A percentile compares a stretch with the other conserved stretches of the same genome.
phyloP scores from a whole-genome alignment of 805 yeast species.

The Candida qinlingensis region DNA sequence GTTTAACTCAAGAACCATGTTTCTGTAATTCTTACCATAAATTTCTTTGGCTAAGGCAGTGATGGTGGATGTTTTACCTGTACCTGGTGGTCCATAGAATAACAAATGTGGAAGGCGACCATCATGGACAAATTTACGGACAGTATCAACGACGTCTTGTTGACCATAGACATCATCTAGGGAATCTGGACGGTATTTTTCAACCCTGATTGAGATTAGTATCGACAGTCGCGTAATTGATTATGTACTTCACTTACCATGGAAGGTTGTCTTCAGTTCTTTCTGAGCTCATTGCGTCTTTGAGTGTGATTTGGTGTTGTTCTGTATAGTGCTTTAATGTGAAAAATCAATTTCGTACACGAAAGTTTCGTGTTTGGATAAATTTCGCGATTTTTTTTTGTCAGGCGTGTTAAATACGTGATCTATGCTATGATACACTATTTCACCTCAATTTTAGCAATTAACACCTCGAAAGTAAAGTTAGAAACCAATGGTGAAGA shows the following conservation, averaged over 20 bases:
- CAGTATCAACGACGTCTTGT: conserved; percentile 76
- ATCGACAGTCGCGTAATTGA: no score
- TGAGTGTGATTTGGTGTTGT: no score
- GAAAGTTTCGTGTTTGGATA: no score
- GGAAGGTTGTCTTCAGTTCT: conserved; percentile 25
- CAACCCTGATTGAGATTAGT: conserved; percentile 53
- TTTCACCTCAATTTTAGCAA: no score
- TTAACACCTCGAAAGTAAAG: no score
- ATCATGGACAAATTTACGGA: conserved; percentile 75
- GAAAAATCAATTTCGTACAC: no score
- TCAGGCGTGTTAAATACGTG: no score
- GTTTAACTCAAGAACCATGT: conserved; percentile 91
- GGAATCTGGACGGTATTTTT: conserved; percentile 84
- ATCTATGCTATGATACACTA: no score
- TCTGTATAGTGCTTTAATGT: no score
- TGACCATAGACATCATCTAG: conserved; percentile 92
- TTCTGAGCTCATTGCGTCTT: conserved; percentile 15
- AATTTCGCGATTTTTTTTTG: no score
- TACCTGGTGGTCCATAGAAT: conserved; percentile 95
- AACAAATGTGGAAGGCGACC: conserved; percentile 86
- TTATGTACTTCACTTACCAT: conserved; percentile 16
- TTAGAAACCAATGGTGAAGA: no score
- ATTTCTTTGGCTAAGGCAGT: conserved; percentile 83
- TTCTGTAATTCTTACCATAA: conserved; percentile 74
- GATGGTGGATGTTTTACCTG: conserved; percentile 88